Conservation (phyloP, 805 yeast genomes). For the Candida berthetii region DNA sequence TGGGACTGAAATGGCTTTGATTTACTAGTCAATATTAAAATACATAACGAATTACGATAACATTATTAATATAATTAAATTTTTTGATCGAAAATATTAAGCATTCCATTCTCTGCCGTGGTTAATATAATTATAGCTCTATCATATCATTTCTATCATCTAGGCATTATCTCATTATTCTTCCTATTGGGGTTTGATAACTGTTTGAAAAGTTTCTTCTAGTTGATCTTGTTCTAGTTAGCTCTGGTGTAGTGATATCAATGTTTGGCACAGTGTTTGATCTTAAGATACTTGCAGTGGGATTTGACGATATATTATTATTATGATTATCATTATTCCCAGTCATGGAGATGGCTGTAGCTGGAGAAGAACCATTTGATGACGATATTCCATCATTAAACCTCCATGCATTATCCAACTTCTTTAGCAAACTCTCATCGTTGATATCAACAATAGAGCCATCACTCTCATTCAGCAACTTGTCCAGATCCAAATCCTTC, state of each 20-base stretch:
- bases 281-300: not conserved
- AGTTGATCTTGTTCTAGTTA: conserved; percentile 13
- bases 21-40: too few species aligned
- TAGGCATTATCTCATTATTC: conserved; percentile 14
- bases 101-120: too few species aligned
- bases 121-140: too few species aligned
- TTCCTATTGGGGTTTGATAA: conserved; percentile 18
- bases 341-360: not conserved
- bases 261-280: not conserved
- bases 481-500: conserved; percentile 21
- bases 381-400: conserved; percentile 3
- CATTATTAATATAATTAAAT: too few species aligned
- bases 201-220: conserved; percentile 9
- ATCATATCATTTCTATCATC: too few species aligned
- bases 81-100: too few species aligned
- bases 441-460: conserved; percentile 3
- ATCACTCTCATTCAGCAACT: conserved; percentile 14
- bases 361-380: conserved; percentile 1
- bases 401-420: conserved; percentile 1
- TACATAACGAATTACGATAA: too few species aligned
- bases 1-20: not conserved
- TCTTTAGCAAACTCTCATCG: conserved; percentile 1
- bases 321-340: too few species aligned
- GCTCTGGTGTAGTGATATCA: conserved; percentile 17
- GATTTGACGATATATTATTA: not conserved